phyloP scores from a whole-genome alignment of 2,329 filamentous ascomycete species.

The Thermochaetoides dissita region DNA sequence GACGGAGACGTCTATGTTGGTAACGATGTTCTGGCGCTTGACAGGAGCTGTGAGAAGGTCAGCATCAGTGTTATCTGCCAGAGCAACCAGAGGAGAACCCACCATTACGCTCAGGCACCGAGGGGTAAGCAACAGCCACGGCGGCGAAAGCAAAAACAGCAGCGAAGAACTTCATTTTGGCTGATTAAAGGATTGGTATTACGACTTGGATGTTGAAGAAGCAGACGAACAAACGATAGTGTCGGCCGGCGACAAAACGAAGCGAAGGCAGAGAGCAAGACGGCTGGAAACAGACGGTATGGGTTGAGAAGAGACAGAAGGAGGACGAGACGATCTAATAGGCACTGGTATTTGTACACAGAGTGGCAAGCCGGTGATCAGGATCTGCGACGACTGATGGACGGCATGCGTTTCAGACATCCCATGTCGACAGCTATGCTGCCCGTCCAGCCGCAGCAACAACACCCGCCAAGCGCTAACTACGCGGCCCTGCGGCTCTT shows the following conservation, averaged over 20 bases:
- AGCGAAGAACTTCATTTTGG: constrained; percentile 41
- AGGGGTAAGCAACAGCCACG: constrained; percentile 29
- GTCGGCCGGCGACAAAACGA: constrained; percentile 39
- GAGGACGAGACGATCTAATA: constrained; percentile 2
- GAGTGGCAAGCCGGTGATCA: constrained; percentile 8
- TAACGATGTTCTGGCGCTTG: constrained; percentile 19
- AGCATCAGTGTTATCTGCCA: neutral
- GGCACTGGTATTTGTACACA: constrained; percentile 18
- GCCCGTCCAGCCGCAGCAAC: constrained; percentile 1
- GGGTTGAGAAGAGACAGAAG: constrained; percentile 8
- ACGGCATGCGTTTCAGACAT: constrained; percentile 14
- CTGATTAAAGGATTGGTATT: constrained; percentile 14
- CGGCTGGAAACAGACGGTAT: constrained; percentile 7
- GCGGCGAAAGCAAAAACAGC: constrained; percentile 33
- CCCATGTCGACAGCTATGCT: constrained; percentile 4
- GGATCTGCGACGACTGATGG: constrained; percentile 14
- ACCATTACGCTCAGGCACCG: constrained; percentile 14
- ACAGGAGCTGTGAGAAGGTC: constrained; percentile 7
- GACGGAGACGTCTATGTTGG: constrained; percentile 21
- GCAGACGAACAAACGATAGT: constrained; percentile 20
- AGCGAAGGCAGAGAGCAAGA: constrained; percentile 3
- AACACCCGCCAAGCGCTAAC: neutral
- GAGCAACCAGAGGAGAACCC: constrained; percentile 2
- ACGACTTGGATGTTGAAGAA: constrained; percentile 9
- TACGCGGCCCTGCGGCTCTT: too few relatives aligned